phyloP scores from a whole-genome alignment of 345 rosid species.

The Excoecaria agallocha region DNA sequence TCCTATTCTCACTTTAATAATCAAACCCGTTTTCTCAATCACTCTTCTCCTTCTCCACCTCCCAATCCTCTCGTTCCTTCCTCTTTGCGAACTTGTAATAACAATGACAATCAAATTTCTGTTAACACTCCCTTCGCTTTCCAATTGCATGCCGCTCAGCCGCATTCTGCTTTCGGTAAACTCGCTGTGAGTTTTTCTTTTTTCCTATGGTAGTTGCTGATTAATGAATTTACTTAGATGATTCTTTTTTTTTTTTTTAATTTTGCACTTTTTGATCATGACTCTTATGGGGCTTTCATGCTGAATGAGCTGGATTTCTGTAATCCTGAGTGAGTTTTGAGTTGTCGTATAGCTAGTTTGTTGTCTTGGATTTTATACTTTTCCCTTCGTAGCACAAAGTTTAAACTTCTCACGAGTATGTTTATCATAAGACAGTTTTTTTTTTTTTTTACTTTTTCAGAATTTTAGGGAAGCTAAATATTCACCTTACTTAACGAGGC shows the following conservation, averaged over 20 bases:
- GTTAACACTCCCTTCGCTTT: conserved; percentile 18
- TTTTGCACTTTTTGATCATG: background rate
- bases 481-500: no score
- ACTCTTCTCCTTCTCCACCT: conserved; percentile 6
- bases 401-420: no score
- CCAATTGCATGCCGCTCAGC: conserved; percentile 4
- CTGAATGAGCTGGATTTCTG: background rate
- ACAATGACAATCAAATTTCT: conserved; percentile 14
- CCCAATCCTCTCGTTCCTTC: conserved; percentile 23
- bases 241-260: background rate
- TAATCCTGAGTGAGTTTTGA: background rate
- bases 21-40: conserved; percentile 13
- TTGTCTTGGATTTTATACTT: no score
- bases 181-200: conserved; percentile 31
- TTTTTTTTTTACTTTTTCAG: no score
- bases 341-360: no score
- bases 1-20: background rate
- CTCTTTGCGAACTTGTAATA: background rate
- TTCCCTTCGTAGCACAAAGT: no score
- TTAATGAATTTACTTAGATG: background rate
- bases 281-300: background rate
- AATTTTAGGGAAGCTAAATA: background rate
- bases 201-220: background rate
- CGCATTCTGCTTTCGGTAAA: conserved; percentile 38
- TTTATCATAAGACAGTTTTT: no score